Base-by-base conservation (phyloP, 2,329 filamentous ascomycete genomes). In the Claviceps purpurea region DNA sequence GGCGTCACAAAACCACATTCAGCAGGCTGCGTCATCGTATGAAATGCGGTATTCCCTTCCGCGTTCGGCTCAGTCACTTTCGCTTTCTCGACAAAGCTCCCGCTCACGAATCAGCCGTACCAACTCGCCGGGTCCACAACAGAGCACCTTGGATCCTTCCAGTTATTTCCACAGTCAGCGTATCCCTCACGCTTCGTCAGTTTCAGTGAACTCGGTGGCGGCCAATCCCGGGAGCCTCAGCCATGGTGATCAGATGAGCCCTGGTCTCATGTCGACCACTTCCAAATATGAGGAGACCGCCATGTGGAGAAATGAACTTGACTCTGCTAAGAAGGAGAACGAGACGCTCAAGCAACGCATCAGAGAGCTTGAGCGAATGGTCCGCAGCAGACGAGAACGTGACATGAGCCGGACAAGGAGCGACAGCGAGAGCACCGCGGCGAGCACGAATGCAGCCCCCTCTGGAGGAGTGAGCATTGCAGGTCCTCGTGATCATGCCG, bases 281-380 rank as follows among this genome's bases (percentile, higher is more conserved):
- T 64, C 72, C 11, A 73, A 81, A 13, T 82, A 81, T 61, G 81
- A 84, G 57, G 81, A 85, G 64, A 78, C 78, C 1, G 76, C 75
- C 0, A 75, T 74, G 54, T 79, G 79, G 58, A 71, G 80, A 4
- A 70, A 73, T 40, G 81, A 85, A 61, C 68, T 85, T 0, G 81
- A 85, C 24, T 67, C 60, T 5, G 77, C 78, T 41, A 84, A 82
- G 66, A 71, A 73, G 47, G 82, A 85, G 65, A 85, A 85, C 54
- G 81, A 85, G 50, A 63, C 65, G 0, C 65, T 85, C 46, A 82
- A 81, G 68, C 70, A 74, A 51, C 73, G 77, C 14, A 76, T 85
- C 53, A 73, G 79, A 46, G 81, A 85, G 44, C 65, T 85, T 11
- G 82, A 85, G 66, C 70, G 73, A 40, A 66, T 72, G 56, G 67